These are phyloP conservation scores for Teratosphaeriaceae sp. DNA, from an alignment of 2,329 filamentous ascomycete genomes.

Conservation along the genomic window DNA sequence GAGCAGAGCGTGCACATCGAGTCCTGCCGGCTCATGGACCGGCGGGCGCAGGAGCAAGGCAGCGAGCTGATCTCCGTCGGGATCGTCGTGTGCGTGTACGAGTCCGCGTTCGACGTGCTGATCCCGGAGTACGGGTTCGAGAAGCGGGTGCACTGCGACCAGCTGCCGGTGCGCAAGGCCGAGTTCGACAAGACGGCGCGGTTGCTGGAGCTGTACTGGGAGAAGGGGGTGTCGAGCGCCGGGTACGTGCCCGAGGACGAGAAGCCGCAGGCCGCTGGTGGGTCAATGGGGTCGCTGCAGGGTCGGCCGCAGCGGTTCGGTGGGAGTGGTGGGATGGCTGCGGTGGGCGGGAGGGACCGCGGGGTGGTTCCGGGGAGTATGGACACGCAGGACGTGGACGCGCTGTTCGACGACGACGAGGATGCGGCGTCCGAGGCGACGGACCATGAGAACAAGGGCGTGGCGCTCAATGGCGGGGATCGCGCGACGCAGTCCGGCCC, in stretches of 20 bases:
- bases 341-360: slow-evolving; percentile 62
- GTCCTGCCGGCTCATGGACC: slow-evolving; percentile 93
- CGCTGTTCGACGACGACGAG: slow-evolving; percentile 82
- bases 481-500: slow-evolving; percentile 94
- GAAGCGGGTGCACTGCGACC: slow-evolving; percentile 98
- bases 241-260: slow-evolving; percentile 96
- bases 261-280: slow-evolving; percentile 84
- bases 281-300: no score
- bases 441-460: slow-evolving; percentile 77
- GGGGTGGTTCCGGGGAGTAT: slow-evolving; percentile 93
- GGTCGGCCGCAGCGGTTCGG: no score
- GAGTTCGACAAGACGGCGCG: slow-evolving; percentile 96
- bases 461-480: slow-evolving; percentile 71
- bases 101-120: slow-evolving; percentile 95
- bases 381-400: slow-evolving; percentile 85
- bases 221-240: slow-evolving; percentile 96
- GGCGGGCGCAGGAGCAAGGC: slow-evolving; percentile 75
- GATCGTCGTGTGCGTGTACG: slow-evolving; percentile 94
- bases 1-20: slow-evolving; percentile 99
- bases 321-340: not conserved
- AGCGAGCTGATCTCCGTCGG: slow-evolving; percentile 93
- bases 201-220: slow-evolving; percentile 95
- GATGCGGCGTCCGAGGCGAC: slow-evolving; percentile 68
- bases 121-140: slow-evolving; percentile 99
- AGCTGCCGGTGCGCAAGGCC: slow-evolving; percentile 97